These are phyloP conservation scores for Oryza meridionalis DNA, from an alignment of 176 grass and related monocot species.

Conservation along the genomic window DNA sequence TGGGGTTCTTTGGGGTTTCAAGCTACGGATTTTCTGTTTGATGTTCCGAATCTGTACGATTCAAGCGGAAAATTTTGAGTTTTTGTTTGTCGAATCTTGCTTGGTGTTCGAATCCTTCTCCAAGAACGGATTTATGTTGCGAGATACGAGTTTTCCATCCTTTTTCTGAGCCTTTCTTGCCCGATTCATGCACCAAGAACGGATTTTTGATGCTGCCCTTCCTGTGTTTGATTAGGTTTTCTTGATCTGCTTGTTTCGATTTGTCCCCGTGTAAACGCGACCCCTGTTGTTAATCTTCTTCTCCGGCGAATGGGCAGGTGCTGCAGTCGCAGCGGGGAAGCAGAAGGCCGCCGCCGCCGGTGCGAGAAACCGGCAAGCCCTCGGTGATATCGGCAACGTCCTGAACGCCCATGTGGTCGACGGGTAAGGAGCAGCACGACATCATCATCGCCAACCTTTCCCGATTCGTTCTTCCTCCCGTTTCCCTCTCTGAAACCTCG, in stretches of 20 bases:
- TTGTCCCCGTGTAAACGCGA: not conserved
- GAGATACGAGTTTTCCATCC: not conserved
- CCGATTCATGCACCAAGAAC: not conserved
- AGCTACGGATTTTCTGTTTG: not conserved
- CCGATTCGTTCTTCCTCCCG: not conserved
- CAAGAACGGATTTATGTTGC: not conserved
- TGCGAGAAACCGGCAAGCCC: conserved; percentile 45
- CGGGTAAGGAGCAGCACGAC: conserved; percentile 31
- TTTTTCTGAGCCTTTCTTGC: not conserved
- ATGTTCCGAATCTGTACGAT: not conserved
- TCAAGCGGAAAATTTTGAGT: not conserved
- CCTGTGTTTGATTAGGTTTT: not conserved
- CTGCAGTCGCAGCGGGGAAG: conserved; percentile 38
- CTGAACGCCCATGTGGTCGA: conserved; percentile 25
- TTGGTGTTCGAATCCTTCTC: not conserved
- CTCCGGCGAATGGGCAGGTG: conserved; percentile 40
- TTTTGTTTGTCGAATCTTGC: not conserved
- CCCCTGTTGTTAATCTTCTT: not conserved
- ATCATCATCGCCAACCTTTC: not conserved
- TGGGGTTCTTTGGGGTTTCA: conserved; percentile 1
- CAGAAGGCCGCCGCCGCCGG: conserved; percentile 46
- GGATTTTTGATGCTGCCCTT: not conserved
- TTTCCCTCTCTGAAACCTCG: not conserved
- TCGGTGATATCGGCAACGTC: conserved; percentile 78
- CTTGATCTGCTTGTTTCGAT: not conserved